Percentiles rank a stretch among this genome's conserved stretches.
Evolutionary conservation across 176 grass and related monocot species (phyloP).

Genomic region (Echinochloa phyllopogon): DNA sequence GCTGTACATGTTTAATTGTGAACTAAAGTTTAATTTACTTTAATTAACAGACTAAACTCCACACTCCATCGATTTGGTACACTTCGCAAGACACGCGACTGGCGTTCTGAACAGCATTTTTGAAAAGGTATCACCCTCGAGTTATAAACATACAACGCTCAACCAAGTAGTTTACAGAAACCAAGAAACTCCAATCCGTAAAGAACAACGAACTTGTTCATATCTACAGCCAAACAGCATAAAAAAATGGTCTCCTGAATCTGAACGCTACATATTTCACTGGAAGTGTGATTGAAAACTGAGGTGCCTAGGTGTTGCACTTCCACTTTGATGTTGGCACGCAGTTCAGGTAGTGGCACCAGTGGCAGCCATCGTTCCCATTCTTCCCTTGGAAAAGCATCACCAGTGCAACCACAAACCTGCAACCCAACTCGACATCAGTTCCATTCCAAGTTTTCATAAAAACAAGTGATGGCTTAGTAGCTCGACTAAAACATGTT

Average conservation of each 20-base stretch:
- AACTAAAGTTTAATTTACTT: too few relatives aligned
- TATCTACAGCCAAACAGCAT: conserved; percentile 64
- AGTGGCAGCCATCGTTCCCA: conserved; percentile 83
- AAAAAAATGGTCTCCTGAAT: conserved; percentile 41
- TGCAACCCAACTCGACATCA: conserved; percentile 42
- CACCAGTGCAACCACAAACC: conserved; percentile 73
- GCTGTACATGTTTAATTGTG: background rate
- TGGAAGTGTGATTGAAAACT: conserved; percentile 20
- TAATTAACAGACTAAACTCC: too few relatives aligned
- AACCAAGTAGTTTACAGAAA: conserved; percentile 35
- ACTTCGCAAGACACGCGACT: background rate
- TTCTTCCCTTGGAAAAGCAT: conserved; percentile 97
- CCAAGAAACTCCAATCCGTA: conserved; percentile 14
- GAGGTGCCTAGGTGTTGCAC: conserved; percentile 55
- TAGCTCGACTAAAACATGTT: background rate
- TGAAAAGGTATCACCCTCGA: background rate
- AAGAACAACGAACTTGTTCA: conserved; percentile 44
- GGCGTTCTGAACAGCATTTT: background rate
- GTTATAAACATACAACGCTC: conserved; percentile 20
- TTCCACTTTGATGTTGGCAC: conserved; percentile 93
- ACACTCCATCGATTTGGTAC: too few relatives aligned
- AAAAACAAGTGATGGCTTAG: background rate
- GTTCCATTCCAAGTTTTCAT: background rate
- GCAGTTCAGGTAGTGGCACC: conserved; percentile 97
- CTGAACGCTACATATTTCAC: conserved; percentile 36